These are phyloP conservation scores for Paecilomyces formosus DNA, from an alignment of 2,329 filamentous ascomycete species.

Conservation along the genomic window DNA sequence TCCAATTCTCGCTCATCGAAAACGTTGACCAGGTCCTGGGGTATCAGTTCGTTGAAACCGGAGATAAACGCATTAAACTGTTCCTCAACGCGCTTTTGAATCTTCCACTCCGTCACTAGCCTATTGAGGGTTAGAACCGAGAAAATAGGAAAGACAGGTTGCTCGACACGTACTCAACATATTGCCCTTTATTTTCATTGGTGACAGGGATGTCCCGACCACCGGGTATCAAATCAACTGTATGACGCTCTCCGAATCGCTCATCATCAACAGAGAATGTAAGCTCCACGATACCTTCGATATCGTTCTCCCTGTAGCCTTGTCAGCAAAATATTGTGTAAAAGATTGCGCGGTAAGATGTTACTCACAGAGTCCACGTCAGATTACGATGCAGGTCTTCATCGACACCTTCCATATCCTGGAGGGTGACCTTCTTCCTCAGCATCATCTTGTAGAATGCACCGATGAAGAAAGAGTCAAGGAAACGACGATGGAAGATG, in stretches of 20 bases:
- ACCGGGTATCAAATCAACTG: slow-evolving; percentile 85
- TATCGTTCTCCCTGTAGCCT: slow-evolving; percentile 70
- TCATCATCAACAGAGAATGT: slow-evolving; percentile 98
- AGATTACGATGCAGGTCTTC: slow-evolving; percentile 95
- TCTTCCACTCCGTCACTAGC: slow-evolving; percentile 97
- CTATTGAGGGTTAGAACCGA: slow-evolving; percentile 26
- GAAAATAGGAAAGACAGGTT: background rate
- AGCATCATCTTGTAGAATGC: slow-evolving; percentile 99
- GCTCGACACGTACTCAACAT: slow-evolving; percentile 64
- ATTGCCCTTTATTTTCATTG: slow-evolving; percentile 98
- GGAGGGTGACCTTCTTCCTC: slow-evolving; percentile 80
- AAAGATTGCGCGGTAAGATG: background rate
- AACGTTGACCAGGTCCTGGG: slow-evolving; percentile 91
- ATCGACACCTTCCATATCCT: slow-evolving; percentile 98
- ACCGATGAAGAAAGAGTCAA: slow-evolving; percentile 98
- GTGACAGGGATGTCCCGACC: slow-evolving; percentile 92
- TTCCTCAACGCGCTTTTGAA: slow-evolving; percentile 95
- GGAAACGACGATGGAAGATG: slow-evolving; percentile 95
- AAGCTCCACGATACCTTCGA: slow-evolving; percentile 87
- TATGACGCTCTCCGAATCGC: slow-evolving; percentile 87
- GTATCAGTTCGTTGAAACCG: slow-evolving; percentile 96
- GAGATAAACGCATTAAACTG: slow-evolving; percentile 98
- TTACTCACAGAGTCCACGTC: slow-evolving; percentile 76
- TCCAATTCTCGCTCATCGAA: slow-evolving; percentile 98
- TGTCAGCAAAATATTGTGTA: slow-evolving; percentile 9